phyloP scores from a whole-genome alignment of 2,329 filamentous ascomycete species.

The Cryphonectria parasitica region DNA sequence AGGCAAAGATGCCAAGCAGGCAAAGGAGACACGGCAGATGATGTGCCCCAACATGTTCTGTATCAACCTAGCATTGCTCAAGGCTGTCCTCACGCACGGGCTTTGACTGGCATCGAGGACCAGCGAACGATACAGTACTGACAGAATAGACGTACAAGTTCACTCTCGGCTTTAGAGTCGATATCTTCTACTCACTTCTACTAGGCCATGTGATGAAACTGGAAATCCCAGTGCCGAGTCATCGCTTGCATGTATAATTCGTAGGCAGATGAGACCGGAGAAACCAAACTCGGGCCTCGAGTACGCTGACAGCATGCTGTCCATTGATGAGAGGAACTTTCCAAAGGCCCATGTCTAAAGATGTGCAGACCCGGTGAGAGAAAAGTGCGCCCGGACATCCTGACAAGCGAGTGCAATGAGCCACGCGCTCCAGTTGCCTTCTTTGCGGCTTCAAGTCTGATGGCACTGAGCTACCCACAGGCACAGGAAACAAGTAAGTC shows the following conservation, averaged over 20 bases:
- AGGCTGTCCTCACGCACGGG: not conserved
- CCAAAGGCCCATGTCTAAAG: no score
- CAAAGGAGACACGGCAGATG: no score
- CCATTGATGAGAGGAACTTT: not conserved
- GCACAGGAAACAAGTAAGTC: no score
- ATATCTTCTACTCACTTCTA: not conserved
- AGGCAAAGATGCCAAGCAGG: not conserved
- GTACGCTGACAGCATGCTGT: not conserved
- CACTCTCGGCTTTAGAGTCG: not conserved
- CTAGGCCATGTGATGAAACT: not conserved
- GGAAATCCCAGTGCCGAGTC: not conserved
- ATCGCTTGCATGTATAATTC: no score
- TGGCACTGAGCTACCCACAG: not conserved
- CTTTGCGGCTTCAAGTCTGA: no score
- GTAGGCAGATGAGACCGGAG: no score
- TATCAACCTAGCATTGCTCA: not conserved
- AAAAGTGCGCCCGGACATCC: not conserved
- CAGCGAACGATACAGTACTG: not conserved
- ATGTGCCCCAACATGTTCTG: not conserved
- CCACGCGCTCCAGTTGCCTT: not conserved
- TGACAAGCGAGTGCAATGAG: not conserved
- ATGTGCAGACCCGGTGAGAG: not conserved
- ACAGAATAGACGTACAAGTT: not conserved
- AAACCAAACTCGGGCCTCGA: not conserved
- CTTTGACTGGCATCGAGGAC: no score